Evolutionary conservation across 345 rosid species (phyloP).

Genomic region (Lepidium africanum): DNA sequence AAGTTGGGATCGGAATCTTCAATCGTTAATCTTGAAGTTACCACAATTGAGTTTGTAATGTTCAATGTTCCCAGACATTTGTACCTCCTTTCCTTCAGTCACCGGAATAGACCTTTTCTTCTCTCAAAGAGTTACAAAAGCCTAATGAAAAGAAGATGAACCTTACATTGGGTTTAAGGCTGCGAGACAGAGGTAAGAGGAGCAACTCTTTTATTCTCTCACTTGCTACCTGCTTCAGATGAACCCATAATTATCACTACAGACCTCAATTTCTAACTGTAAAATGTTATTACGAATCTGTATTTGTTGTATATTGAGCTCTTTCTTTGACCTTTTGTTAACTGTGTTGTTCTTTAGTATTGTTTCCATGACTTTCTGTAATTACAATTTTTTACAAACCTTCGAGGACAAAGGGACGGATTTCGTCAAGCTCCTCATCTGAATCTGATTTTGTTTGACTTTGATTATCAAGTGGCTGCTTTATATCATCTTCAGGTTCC

Average conservation of each 20-base stretch:
- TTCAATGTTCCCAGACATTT: constrained; percentile 1
- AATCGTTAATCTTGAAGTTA: constrained; percentile 12
- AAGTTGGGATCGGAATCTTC: background rate
- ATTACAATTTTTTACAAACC: constrained; percentile 68
- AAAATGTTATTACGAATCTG: background rate
- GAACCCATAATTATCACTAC: constrained; percentile 4
- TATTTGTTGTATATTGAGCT: constrained; percentile 5
- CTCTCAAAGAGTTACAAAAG: constrained; percentile 3
- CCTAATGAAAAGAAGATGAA: background rate
- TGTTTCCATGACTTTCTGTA: background rate
- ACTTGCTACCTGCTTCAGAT: constrained; percentile 24
- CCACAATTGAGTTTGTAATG: background rate
- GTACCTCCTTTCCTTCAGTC: background rate
- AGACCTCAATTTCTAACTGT: background rate
- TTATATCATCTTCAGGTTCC: constrained; percentile 21
- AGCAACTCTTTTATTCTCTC: constrained; percentile 10
- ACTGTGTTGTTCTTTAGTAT: background rate
- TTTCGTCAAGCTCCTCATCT: constrained; percentile 26
- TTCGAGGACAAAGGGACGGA: constrained; percentile 75
- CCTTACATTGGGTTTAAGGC: constrained; percentile 22
- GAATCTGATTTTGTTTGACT: constrained; percentile 2
- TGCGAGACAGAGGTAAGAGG: background rate
- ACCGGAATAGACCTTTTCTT: constrained; percentile 1
- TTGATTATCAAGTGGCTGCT: constrained; percentile 38
- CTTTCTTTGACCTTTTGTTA: constrained; percentile 11